Percentiles rank a stretch among this genome's conserved stretches.
Conservation (phyloP, 129 eudicot genomes). For the Pittosporum tobira region DNA sequence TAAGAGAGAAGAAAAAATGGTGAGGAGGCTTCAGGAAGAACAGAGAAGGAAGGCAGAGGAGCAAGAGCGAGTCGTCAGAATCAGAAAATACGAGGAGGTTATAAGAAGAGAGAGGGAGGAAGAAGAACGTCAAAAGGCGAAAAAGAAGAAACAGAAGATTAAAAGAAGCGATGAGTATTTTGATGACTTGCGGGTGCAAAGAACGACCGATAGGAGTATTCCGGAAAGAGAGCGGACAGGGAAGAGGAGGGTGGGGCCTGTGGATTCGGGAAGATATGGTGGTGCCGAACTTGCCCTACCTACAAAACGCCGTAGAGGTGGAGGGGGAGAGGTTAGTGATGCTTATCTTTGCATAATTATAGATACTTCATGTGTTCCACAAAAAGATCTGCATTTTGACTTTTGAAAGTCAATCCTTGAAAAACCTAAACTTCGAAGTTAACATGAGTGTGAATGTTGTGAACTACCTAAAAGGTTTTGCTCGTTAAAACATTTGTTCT, state of each 20-base stretch:
- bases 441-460: no score
- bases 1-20: constrained; percentile 39
- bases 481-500: no score
- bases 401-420: no score
- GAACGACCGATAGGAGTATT: constrained; percentile 52
- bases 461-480: no score
- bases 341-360: neutral
- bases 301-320: constrained; percentile 82
- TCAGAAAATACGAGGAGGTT: constrained; percentile 57
- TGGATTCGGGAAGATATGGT: constrained; percentile 47
- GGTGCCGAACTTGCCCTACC: constrained; percentile 47
- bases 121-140: constrained; percentile 50
- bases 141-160: constrained; percentile 68
- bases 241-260: constrained; percentile 50
- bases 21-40: constrained; percentile 29
- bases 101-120: constrained; percentile 78
- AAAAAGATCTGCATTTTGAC: no score
- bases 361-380: neutral
- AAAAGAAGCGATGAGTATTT: constrained; percentile 42
- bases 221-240: constrained; percentile 47
- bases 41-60: constrained; percentile 49
- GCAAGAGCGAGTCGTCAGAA: constrained; percentile 48
- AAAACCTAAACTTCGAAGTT: no score
- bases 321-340: constrained; percentile 89
- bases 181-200: constrained; percentile 48